A percentile compares a stretch with the other conserved stretches of the same genome.
These are phyloP conservation scores for Daldinia loculata DNA, from an alignment of 495 filamentous ascomycete genomes.

Conservation along the genomic window DNA sequence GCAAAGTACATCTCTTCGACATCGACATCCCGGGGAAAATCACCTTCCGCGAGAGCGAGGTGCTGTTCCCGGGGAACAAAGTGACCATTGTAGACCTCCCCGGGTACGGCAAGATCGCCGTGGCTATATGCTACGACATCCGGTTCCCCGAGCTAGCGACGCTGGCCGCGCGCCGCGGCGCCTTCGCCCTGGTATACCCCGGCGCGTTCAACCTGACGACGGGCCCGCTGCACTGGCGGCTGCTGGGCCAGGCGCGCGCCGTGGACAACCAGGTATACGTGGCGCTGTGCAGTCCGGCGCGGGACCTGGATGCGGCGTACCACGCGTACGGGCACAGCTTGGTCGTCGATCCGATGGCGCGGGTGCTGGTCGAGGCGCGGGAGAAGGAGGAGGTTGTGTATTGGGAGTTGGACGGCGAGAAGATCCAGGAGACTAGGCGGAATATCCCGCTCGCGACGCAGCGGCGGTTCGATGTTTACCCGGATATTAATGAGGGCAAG, in stretches of 20 bases:
- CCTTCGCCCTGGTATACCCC: slow-evolving; percentile 88
- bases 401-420: slow-evolving; percentile 74
- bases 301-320: slow-evolving; percentile 80
- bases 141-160: slow-evolving; percentile 95
- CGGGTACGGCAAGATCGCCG: slow-evolving; percentile 82
- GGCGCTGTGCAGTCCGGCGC: slow-evolving; percentile 87
- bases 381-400: slow-evolving; percentile 79
- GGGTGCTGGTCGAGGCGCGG: slow-evolving; percentile 75
- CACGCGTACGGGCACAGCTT: slow-evolving; percentile 92
- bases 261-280: slow-evolving; percentile 97
- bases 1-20: slow-evolving; percentile 98
- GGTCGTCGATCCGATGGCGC: slow-evolving; percentile 88
- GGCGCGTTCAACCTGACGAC: slow-evolving; percentile 97
- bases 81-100: slow-evolving; percentile 84
- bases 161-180: slow-evolving; percentile 77
- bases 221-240: slow-evolving; percentile 87
- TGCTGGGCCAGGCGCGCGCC: slow-evolving; percentile 83
- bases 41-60: slow-evolving; percentile 87
- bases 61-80: slow-evolving; percentile 82
- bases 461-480: slow-evolving; percentile 94
- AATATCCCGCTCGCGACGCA: slow-evolving; percentile 86
- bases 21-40: slow-evolving; percentile 98
- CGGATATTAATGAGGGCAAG: slow-evolving; percentile 74
- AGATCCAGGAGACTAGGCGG: slow-evolving; percentile 79
- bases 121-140: slow-evolving; percentile 97